phyloP scores from a whole-genome alignment of 1,284 basidiomycete species.

The Pseudozyma tsukubaensis region DNA sequence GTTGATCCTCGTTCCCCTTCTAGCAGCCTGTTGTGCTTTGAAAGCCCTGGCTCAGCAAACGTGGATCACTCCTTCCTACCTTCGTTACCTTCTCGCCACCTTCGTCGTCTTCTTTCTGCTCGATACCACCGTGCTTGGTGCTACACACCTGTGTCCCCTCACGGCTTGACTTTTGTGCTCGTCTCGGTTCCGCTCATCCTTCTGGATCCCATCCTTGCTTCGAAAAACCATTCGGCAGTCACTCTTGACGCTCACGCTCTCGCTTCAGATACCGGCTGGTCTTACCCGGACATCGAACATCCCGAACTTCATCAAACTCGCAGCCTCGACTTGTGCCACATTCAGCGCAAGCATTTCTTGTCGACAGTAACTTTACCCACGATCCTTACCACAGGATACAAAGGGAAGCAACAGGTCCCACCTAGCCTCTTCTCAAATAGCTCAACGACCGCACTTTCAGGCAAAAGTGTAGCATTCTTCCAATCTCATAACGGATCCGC shows the following conservation, averaged over 20 bases:
- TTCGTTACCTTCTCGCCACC: too few species aligned
- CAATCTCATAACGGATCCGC: not conserved
- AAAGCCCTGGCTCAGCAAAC: conserved; percentile 25
- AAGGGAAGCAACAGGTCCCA: conserved; percentile 3
- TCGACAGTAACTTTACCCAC: not conserved
- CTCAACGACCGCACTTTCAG: conserved; percentile 16
- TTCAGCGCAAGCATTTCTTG: not conserved
- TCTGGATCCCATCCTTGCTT: conserved; percentile 6
- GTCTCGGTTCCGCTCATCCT: conserved; percentile 15
- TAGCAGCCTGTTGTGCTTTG: conserved; percentile 31
- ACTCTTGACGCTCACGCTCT: not conserved
- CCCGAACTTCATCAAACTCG: not conserved
- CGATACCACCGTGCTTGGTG: not conserved
- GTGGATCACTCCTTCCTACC: not conserved
- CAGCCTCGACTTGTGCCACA: not conserved
- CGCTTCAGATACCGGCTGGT: conserved; percentile 1
- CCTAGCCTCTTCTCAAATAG: not conserved
- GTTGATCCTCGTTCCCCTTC: conserved; percentile 28
- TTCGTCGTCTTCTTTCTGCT: not conserved
- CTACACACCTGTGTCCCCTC: not conserved
- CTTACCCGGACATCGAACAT: not conserved
- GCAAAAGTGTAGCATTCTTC: conserved; percentile 7
- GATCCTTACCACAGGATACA: not conserved
- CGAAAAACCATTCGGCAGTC: not conserved
- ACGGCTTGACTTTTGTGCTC: not conserved